These are phyloP conservation scores for Ceratobasidium sp. DNA, from an alignment of 1,284 basidiomycete genomes.

Conservation along the genomic window DNA sequence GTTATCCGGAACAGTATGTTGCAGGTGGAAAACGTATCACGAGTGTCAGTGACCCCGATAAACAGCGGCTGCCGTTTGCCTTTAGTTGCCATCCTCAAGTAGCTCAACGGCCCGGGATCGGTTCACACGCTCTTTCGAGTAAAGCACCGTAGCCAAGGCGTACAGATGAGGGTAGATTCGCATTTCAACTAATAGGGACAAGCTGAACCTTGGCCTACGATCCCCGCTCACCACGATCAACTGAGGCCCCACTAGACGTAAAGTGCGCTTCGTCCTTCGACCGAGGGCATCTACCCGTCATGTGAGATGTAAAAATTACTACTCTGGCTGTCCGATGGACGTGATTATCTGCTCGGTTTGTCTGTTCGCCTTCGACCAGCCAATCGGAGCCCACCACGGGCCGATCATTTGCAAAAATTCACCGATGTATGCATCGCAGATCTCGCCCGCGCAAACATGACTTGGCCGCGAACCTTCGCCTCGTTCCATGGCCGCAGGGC, in stretches of 20 bases:
- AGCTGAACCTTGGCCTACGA: neutral
- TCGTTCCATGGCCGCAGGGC: constrained; percentile 9
- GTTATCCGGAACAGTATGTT: neutral
- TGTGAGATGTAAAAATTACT: constrained; percentile 29
- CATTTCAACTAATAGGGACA: neutral
- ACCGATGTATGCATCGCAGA: constrained; percentile 12
- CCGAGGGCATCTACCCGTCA: constrained; percentile 8
- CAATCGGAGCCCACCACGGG: constrained; percentile 2
- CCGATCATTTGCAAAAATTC: constrained; percentile 6
- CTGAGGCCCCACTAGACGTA: constrained; percentile 17
- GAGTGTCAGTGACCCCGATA: neutral
- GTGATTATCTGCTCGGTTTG: neutral
- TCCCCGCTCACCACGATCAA: constrained; percentile 7
- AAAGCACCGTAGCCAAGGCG: constrained; percentile 21
- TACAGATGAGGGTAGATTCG: constrained; percentile 1
- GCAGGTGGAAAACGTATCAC: neutral
- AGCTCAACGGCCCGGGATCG: neutral
- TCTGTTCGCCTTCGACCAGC: neutral
- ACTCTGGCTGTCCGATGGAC: constrained; percentile 7
- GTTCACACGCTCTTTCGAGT: constrained; percentile 9
- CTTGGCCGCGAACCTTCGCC: constrained; percentile 11
- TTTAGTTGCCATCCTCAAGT: neutral
- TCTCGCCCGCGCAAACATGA: constrained; percentile 17
- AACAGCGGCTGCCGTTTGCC: neutral
- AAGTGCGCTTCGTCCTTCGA: constrained; percentile 8